Evolutionary conservation across 2,329 filamentous ascomycete species (phyloP).

Genomic region (Microcera coccophila): DNA sequence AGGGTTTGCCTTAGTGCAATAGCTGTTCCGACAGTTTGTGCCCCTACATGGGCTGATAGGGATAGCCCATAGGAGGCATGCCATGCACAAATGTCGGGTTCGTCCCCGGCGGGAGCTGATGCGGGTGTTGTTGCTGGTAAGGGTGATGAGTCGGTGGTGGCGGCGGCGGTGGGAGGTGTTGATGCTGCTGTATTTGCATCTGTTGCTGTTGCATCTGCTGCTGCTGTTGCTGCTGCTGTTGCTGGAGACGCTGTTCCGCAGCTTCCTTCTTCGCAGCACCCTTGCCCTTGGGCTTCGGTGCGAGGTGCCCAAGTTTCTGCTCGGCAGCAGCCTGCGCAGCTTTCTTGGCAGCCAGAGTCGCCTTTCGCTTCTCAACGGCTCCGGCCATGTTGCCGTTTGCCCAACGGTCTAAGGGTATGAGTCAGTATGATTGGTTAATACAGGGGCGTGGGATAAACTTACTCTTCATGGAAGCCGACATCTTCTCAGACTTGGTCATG

Average conservation of each 20-base stretch:
- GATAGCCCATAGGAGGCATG: constrained; percentile 28
- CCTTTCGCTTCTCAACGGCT: constrained; percentile 58
- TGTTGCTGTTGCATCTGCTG: constrained; percentile 11
- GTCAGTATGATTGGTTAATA: constrained; percentile 21
- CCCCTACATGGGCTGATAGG: constrained; percentile 22
- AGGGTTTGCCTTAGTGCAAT: too few relatives aligned
- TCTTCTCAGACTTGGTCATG: constrained; percentile 64
- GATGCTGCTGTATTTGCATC: constrained; percentile 14
- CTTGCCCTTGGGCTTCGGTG: constrained; percentile 38
- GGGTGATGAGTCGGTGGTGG: neutral
- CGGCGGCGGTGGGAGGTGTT: constrained; percentile 7
- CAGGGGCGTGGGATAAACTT: constrained; percentile 25
- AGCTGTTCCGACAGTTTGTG: too few relatives aligned
- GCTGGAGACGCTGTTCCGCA: constrained; percentile 23
- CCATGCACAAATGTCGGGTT: constrained; percentile 23
- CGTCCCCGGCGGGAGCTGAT: constrained; percentile 15
- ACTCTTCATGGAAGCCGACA: constrained; percentile 64
- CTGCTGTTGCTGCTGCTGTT: constrained; percentile 16
- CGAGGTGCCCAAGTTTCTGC: constrained; percentile 33
- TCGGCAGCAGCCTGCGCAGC: constrained; percentile 43
- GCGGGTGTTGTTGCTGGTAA: constrained; percentile 9
- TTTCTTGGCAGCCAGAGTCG: constrained; percentile 58
- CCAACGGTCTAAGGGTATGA: constrained; percentile 47
- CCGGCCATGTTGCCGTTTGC: constrained; percentile 57
- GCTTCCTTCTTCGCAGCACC: constrained; percentile 32